Percentiles rank a stretch among this genome's conserved stretches.
phyloP scores from a whole-genome alignment of 495 filamentous ascomycete species.

The Podospora anserina region DNA sequence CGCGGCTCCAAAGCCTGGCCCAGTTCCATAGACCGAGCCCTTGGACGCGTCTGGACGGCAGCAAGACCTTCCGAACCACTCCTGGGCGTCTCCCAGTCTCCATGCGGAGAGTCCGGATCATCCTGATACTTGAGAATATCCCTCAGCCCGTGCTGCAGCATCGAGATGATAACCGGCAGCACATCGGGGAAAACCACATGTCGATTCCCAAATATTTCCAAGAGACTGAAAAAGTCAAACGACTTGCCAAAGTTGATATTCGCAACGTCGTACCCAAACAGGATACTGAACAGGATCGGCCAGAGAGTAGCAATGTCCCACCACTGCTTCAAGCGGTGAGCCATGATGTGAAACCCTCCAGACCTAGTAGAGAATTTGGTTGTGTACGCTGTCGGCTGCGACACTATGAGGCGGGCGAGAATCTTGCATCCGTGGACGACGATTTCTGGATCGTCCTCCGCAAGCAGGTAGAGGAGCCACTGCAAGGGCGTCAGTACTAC shows the following conservation, averaged over 20 bases:
- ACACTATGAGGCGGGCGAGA: slow-evolving; percentile 76
- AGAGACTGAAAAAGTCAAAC: slow-evolving; percentile 68
- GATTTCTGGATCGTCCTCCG: slow-evolving; percentile 79
- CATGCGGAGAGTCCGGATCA: slow-evolving; percentile 53
- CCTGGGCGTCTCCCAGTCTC: slow-evolving; percentile 23
- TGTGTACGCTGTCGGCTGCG: slow-evolving; percentile 73
- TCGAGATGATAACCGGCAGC: slow-evolving; percentile 74
- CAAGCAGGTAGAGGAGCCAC: slow-evolving; percentile 94
- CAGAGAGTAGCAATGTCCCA: slow-evolving; percentile 84
- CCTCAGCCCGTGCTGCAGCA: slow-evolving; percentile 80
- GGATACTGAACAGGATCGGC: slow-evolving; percentile 83
- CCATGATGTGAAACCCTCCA: slow-evolving; percentile 82
- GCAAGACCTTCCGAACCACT: slow-evolving; percentile 21
- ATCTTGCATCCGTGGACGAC: slow-evolving; percentile 81
- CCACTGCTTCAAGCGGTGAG: slow-evolving; percentile 75
- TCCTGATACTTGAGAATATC: slow-evolving; percentile 61
- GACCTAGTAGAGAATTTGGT: slow-evolving; percentile 81
- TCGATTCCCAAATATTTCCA: slow-evolving; percentile 65
- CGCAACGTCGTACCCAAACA: slow-evolving; percentile 80
- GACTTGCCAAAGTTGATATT: slow-evolving; percentile 67
- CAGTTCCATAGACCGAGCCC: slow-evolving; percentile 48
- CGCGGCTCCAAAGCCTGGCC: slow-evolving; percentile 49
- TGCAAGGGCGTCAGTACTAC: slow-evolving; percentile 47
- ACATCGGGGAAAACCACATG: slow-evolving; percentile 74
- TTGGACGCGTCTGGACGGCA: slow-evolving; percentile 33